Evolutionary conservation across 495 filamentous ascomycete genomes (phyloP).

Genomic region (Aspergillus sclerotioniger): DNA sequence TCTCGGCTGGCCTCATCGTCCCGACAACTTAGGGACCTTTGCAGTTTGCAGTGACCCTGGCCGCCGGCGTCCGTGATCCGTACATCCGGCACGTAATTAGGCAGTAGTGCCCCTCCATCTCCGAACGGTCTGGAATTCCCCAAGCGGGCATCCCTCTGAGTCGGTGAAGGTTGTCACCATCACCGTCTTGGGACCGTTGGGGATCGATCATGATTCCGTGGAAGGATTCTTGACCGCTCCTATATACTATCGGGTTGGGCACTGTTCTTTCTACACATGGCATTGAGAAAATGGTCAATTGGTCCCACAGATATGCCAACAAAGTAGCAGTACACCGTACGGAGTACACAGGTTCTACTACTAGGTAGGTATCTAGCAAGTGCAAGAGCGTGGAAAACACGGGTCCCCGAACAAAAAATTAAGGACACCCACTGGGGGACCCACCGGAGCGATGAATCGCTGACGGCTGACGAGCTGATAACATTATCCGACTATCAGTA

Average conservation of each 20-base stretch:
- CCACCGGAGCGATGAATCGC: too few relatives aligned
- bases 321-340: not conserved
- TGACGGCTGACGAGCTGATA: too few relatives aligned
- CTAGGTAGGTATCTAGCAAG: too few relatives aligned
- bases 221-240: slow-evolving; percentile 17
- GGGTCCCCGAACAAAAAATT: too few relatives aligned
- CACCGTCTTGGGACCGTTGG: not conserved
- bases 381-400: too few relatives aligned
- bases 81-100: slow-evolving; percentile 14
- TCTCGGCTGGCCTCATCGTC: slow-evolving; percentile 18
- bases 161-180: slow-evolving; percentile 19
- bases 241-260: not conserved
- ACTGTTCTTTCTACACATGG: slow-evolving; percentile 11
- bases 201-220: not conserved
- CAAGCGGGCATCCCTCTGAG: slow-evolving; percentile 6
- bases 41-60: slow-evolving; percentile 8
- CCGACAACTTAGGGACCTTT: slow-evolving; percentile 6
- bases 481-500: too few relatives aligned
- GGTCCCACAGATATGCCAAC: not conserved
- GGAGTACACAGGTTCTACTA: not conserved
- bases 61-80: slow-evolving; percentile 1
- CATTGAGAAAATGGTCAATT: slow-evolving; percentile 3
- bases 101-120: slow-evolving; percentile 7
- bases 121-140: slow-evolving; percentile 17
- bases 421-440: too few relatives aligned